Conservation (phyloP, 2,329 filamentous ascomycete species). For the Cercospora sojina region DNA sequence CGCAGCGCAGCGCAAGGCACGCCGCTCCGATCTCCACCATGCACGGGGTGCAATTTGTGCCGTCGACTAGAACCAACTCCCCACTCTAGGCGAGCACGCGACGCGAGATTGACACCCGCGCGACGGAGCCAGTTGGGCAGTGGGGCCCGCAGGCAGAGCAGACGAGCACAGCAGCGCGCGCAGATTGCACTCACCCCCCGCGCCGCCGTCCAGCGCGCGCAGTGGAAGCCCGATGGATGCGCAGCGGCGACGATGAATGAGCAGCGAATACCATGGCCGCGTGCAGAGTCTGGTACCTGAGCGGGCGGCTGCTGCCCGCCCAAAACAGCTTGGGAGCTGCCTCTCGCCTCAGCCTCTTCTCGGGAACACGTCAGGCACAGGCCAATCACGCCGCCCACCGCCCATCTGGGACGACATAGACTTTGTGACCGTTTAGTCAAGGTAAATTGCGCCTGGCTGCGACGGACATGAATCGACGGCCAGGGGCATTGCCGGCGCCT, state of each 20-base stretch:
- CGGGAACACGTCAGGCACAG: conserved; percentile 19
- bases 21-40: conserved; percentile 5
- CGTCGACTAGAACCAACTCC: no score
- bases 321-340: conserved; percentile 3
- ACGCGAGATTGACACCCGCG: background rate
- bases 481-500: conserved; percentile 14
- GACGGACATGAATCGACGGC: conserved; percentile 21
- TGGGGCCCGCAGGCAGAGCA: background rate
- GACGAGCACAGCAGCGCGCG: background rate
- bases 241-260: background rate
- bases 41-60: background rate
- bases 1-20: background rate
- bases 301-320: conserved; percentile 9
- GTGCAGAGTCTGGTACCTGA: conserved; percentile 14
- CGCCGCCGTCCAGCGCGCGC: background rate
- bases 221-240: background rate
- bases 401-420: conserved; percentile 17
- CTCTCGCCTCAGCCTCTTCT: conserved; percentile 14
- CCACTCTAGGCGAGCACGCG: conserved; percentile 4
- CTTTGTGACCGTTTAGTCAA: conserved; percentile 21
- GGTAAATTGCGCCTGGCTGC: conserved; percentile 22
- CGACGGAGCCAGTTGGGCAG: background rate
- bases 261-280: conserved; percentile 16
- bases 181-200: background rate
- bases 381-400: conserved; percentile 17